Evolutionary conservation across 1,284 basidiomycete species (phyloP), one percentile per base, ranked within the genome.

Genomic region (Leccinum ponderosum): DNA sequence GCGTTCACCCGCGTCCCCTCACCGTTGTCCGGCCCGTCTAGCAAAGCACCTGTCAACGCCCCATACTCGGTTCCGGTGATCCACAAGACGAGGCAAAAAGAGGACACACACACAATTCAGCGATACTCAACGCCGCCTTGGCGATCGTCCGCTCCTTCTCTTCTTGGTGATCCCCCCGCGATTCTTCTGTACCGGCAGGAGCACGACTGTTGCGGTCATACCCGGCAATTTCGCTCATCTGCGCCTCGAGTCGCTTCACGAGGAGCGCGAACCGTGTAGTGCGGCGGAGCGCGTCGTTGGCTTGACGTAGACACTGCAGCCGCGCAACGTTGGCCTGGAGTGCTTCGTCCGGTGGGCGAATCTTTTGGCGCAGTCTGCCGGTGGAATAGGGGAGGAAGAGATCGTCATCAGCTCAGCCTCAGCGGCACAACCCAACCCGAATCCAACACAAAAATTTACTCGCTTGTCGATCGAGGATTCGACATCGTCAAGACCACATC

Each of bases 81-180:
- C 17, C 17, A 44, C 17, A 3, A 17, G 5, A 44, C 17, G 17
- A 44, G 3, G 5, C 42, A 44, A 47, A 47, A 47, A 47, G 17
- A 44, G 42, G n/a, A 39, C 37, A 79, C 85, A 67, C 63, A 94
- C 94, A 84, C 42, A 97, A 80, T 74, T 98, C 95, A 1, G 95
- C 93, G 4, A 97, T 87, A 44, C 87, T 95, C 65, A 97, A 77
- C 8, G 95, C 95, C 1, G 95, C 94, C 74, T 95, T 95, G 3
- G 94, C 90, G 66, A 97, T 87, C 12, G 87, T 86, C 5, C 93
- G 81, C 69, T 96, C 94, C 73, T 87, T 90, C 65, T 94, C 93
- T 33, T 91, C 89, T 69, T 91, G 89, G 27, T 78, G 72, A 48
- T 85, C 83, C 15, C 73, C 71, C 17, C n/a, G 4, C 20, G 54